These are phyloP conservation scores for Helichrysum umbraculigerum DNA, from an alignment of 129 eudicot species.

Conservation along the genomic window DNA sequence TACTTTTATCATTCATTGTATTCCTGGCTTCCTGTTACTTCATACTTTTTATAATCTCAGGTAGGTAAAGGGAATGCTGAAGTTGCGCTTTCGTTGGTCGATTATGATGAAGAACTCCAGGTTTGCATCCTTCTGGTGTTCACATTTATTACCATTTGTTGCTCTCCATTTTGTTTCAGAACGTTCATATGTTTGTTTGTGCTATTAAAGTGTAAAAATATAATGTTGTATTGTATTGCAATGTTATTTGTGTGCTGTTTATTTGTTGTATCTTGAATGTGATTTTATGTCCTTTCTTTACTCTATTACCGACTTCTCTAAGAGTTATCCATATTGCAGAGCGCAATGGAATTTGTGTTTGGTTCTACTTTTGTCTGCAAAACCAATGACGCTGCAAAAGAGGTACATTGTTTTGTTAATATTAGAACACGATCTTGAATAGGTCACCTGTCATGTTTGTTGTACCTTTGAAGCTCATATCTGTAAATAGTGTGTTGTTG, in stretches of 20 bases:
- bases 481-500: conserved; percentile 1
- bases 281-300: not conserved
- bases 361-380: conserved; percentile 96
- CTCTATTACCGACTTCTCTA: conserved; percentile 1
- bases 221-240: not conserved
- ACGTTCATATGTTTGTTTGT: conserved; percentile 16
- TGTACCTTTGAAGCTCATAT: not conserved
- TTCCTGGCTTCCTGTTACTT: not conserved
- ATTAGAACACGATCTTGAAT: not conserved
- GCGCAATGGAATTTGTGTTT: conserved; percentile 95
- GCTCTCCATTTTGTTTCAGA: not conserved
- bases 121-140: conserved; percentile 36
- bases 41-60: conserved; percentile 37
- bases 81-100: conserved; percentile 90
- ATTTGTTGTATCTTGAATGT: conserved; percentile 3
- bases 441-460: not conserved
- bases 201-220: not conserved
- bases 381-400: conserved; percentile 76
- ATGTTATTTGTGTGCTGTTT: conserved; percentile 2
- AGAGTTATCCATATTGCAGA: conserved; percentile 52
- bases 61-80: conserved; percentile 94
- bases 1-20: conserved; percentile 3
- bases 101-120: conserved; percentile 78
- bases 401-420: conserved; percentile 49
- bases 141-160: conserved; percentile 14